Base-by-base conservation (phyloP, 1,284 basidiomycete genomes). In the Austroboletus olivaceoglutinosus region DNA sequence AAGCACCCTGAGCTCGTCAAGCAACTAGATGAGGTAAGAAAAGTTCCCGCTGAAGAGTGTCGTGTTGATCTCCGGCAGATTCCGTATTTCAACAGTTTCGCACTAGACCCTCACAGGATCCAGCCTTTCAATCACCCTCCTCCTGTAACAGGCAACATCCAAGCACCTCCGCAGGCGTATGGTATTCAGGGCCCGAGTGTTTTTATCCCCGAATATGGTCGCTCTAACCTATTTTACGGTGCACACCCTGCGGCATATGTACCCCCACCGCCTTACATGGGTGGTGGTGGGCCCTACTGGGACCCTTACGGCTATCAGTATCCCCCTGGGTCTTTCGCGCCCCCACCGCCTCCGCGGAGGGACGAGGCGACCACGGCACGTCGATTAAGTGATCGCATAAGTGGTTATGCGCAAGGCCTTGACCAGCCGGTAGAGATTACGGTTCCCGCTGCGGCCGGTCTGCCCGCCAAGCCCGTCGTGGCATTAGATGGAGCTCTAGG, bases 11-110 rank as follows among this genome's bases (percentile, higher is more conserved):
- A 94, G 58, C 73, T 89, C 11, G 81, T 92, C 51, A 87, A 83
- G 59, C 69, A 76, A 47, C 78, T 91, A n/a, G 87, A 90, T 34
- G 87, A 91, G 59, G 88, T 91, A 69, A 64, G 70, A 52, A 42
- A 5, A 37, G 36, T 61, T 52, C 47, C 18, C 48, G 53, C 36
- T 51, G 43, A 41, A 43, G 44, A 46, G 40, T 50, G 53, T 47
- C 49, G 48, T 51, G 49, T 54, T 59, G 57, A 69, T 57, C 58
- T 53, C 52, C 58, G 51, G 34, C 61, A 95, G 91, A 70, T 93
- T 54, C 81, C 88, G 30, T 90, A 89, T 68, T 93, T 93, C 76
- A 96, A 97, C 71, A 92, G 90, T 68, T 97, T 94, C 66, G 90
- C 89, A 27, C 81, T 96, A 52, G 93, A 97, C 72, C 94, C 93